These are phyloP conservation scores for Dichotomocladium elegans DNA, from an alignment of 371 early-diverging fungal species.

Conservation along the genomic window DNA sequence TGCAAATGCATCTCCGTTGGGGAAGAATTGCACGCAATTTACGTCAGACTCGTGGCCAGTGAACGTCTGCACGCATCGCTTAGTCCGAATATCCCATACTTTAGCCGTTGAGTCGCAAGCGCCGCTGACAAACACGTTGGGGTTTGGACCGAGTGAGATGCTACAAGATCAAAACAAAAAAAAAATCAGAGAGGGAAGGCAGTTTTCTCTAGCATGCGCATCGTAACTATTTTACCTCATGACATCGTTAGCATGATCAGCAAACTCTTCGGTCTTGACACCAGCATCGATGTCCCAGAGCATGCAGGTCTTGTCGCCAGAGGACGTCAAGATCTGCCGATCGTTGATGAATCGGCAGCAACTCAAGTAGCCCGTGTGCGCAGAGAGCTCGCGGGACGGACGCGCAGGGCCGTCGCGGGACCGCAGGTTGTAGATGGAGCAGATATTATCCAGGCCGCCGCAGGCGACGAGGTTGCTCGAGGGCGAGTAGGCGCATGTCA, in stretches of 20 bases:
- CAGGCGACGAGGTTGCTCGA: slow-evolving; percentile 95
- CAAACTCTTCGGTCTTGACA: slow-evolving; percentile 89
- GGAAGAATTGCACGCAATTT: slow-evolving; percentile 98
- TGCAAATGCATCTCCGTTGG: slow-evolving; percentile 94
- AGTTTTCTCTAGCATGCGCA: not conserved
- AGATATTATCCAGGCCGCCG: slow-evolving; percentile 96
- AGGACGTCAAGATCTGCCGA: slow-evolving; percentile 87
- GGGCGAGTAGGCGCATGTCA: slow-evolving; percentile 97
- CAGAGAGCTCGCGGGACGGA: slow-evolving; percentile 90
- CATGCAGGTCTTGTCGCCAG: slow-evolving; percentile 97
- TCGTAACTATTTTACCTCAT: slow-evolving; percentile 72
- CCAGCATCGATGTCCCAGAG: slow-evolving; percentile 98
- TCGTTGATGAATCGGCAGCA: slow-evolving; percentile 95
- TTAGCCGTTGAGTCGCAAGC: slow-evolving; percentile 99
- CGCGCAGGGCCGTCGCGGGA: slow-evolving; percentile 92
- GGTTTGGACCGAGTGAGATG: slow-evolving; percentile 87
- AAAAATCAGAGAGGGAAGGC: not conserved
- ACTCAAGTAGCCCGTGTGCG: slow-evolving; percentile 95
- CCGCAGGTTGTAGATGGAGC: slow-evolving; percentile 93
- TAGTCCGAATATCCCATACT: slow-evolving; percentile 97
- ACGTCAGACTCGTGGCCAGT: slow-evolving; percentile 97
- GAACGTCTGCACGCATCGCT: slow-evolving; percentile 96
- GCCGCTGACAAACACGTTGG: slow-evolving; percentile 94
- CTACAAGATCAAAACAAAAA: slow-evolving; percentile 28
- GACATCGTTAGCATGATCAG: slow-evolving; percentile 95